Conservation (phyloP, 768 basidiomycete genomes). For the Boletus rufocinnamomeus region DNA sequence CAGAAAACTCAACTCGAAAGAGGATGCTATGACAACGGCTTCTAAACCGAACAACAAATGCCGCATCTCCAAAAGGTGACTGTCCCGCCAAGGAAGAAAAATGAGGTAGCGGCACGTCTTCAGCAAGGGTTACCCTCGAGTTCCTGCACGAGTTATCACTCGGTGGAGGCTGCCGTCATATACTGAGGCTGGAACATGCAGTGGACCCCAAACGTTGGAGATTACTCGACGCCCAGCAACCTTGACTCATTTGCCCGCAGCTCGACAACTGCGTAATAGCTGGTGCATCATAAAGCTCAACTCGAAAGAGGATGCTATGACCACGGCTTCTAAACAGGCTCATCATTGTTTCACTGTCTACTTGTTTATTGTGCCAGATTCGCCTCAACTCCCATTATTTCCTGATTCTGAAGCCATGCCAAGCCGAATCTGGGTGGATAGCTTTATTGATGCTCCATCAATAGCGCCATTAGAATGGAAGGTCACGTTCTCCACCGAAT, state of each 20-base stretch:
- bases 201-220: background rate
- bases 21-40: constrained; percentile 11
- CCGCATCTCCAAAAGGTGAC: background rate
- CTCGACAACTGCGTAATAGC: background rate
- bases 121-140: background rate
- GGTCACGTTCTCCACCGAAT: background rate
- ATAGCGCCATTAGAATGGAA: constrained; percentile 21
- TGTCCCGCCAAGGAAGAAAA: constrained; percentile 1
- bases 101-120: background rate
- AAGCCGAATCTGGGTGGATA: constrained; percentile 10
- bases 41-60: background rate
- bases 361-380: background rate
- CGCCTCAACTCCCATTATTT: constrained; percentile 5
- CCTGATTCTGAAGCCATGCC: background rate
- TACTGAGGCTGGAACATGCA: background rate
- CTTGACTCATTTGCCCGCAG: background rate
- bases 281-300: background rate
- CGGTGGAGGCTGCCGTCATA: background rate
- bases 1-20: background rate
- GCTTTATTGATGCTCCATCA: constrained; percentile 7
- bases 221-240: background rate
- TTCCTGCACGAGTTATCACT: background rate
- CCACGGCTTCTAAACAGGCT: constrained; percentile 1
- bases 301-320: constrained; percentile 4
- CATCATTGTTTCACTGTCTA: background rate